Evolutionary conservation across 495 filamentous ascomycete species (phyloP).

Genomic region (Thermothielavioides terrestris): DNA sequence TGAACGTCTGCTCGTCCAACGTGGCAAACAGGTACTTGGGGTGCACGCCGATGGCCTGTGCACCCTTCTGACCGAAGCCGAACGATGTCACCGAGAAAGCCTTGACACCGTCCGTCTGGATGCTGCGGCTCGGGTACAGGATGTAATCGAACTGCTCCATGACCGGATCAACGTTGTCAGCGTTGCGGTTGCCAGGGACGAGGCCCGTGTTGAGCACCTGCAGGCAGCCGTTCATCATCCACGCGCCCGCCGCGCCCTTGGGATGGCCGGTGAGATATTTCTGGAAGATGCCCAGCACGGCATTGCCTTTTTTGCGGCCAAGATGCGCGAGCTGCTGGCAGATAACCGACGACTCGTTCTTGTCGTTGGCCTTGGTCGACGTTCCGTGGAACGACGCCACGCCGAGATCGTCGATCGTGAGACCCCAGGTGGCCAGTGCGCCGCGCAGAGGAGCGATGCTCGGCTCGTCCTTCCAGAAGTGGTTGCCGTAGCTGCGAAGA

Average conservation of each 20-base stretch:
- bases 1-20: constrained; percentile 78
- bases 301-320: constrained; percentile 91
- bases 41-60: constrained; percentile 93
- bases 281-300: constrained; percentile 95
- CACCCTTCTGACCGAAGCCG: constrained; percentile 98
- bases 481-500: constrained; percentile 84
- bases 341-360: constrained; percentile 97
- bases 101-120: constrained; percentile 97
- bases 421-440: constrained; percentile 91
- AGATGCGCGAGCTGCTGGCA: constrained; percentile 95
- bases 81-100: constrained; percentile 98
- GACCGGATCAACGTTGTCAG: constrained; percentile 91
- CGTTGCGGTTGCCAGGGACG: constrained; percentile 95
- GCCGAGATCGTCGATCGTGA: constrained; percentile 91
- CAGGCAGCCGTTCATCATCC: constrained; percentile 98
- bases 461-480: constrained; percentile 94
- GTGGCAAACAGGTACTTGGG: constrained; percentile 91
- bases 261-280: constrained; percentile 98
- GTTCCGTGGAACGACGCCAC: constrained; percentile 99
- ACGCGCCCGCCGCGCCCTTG: constrained; percentile 97
- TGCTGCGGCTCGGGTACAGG: constrained; percentile 86
- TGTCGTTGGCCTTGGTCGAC: constrained; percentile 97
- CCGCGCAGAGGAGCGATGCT: constrained; percentile 92
- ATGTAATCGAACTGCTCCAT: constrained; percentile 98
- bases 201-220: constrained; percentile 89